Conservation (phyloP, 2,329 filamentous ascomycete species). For the Pezicula radicicola region DNA sequence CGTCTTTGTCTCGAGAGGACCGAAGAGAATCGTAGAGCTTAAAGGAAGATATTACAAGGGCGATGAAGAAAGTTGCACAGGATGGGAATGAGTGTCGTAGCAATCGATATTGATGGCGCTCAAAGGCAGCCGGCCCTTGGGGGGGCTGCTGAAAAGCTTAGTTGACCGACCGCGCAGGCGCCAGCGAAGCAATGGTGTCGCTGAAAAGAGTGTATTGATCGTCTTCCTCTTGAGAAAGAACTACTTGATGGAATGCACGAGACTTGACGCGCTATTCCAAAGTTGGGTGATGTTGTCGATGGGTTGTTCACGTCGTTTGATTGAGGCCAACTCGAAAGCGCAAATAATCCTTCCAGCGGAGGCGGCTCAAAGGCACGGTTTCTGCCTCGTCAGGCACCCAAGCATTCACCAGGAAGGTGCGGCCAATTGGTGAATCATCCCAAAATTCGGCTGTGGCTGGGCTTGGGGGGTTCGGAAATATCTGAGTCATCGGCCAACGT, state of each 20-base stretch:
- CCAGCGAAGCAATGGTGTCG: slow-evolving; percentile 16
- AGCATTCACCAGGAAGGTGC: too few relatives aligned
- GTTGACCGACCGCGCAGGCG: slow-evolving; percentile 17
- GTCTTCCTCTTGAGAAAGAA: slow-evolving; percentile 29
- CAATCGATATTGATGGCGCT: slow-evolving; percentile 22
- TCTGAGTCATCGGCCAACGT: too few relatives aligned
- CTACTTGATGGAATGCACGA: slow-evolving; percentile 28
- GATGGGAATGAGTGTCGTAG: slow-evolving; percentile 16
- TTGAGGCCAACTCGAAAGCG: not conserved
- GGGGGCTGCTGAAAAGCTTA: slow-evolving; percentile 23
- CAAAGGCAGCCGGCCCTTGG: slow-evolving; percentile 25
- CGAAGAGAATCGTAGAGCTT: slow-evolving; percentile 7
- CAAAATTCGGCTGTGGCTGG: too few relatives aligned
- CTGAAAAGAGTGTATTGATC: slow-evolving; percentile 20
- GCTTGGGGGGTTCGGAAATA: too few relatives aligned
- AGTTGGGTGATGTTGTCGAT: slow-evolving; percentile 12
- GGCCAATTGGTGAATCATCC: too few relatives aligned
- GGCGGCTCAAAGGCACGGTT: not conserved
- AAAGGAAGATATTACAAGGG: slow-evolving; percentile 7
- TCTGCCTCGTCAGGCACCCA: too few relatives aligned
- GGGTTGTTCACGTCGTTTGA: slow-evolving; percentile 8
- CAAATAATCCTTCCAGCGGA: not conserved
- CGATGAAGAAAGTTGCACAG: slow-evolving; percentile 18
- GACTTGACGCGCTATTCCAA: slow-evolving; percentile 28
- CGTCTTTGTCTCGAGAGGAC: slow-evolving; percentile 18